phyloP scores from a whole-genome alignment of 2,329 filamentous ascomycete genomes.

The Phyllosticta ampelicida region DNA sequence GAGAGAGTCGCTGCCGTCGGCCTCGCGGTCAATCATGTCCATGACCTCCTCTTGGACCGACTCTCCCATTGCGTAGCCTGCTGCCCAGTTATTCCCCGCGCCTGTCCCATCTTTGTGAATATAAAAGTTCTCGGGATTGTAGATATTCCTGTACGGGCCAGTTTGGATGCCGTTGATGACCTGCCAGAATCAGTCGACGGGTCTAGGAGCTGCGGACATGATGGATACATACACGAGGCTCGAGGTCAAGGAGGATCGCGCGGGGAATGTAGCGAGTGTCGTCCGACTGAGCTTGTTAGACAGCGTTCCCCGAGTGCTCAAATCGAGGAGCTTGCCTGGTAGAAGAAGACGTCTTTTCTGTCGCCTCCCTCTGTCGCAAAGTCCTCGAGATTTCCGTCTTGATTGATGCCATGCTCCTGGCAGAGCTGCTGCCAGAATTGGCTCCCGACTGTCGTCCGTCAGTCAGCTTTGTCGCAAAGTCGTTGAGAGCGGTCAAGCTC shows the following conservation, averaged over 20 bases:
- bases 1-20: slow-evolving; percentile 92
- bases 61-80: slow-evolving; percentile 89
- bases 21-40: slow-evolving; percentile 98
- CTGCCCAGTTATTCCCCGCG: slow-evolving; percentile 96
- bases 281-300: slow-evolving; percentile 54
- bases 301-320: not conserved
- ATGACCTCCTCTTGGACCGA: slow-evolving; percentile 91
- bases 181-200: slow-evolving; percentile 25
- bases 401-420: slow-evolving; percentile 94
- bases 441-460: slow-evolving; percentile 59
- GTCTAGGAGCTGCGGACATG: not conserved
- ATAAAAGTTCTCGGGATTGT: slow-evolving; percentile 99
- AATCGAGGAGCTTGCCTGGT: slow-evolving; percentile 45
- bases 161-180: slow-evolving; percentile 88
- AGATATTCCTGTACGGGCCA: slow-evolving; percentile 94
- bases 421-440: slow-evolving; percentile 99
- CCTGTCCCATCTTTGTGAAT: slow-evolving; percentile 88
- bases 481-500: not conserved
- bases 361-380: slow-evolving; percentile 97
- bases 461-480: not conserved
- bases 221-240: slow-evolving; percentile 58
- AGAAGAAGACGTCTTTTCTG: slow-evolving; percentile 98
- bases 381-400: slow-evolving; percentile 93
- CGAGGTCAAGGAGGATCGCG: slow-evolving; percentile 88
- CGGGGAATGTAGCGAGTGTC: slow-evolving; percentile 96